Conservation (phyloP, 1,139 yeast species). For the Zhuliangozyma parablackwelliae region DNA sequence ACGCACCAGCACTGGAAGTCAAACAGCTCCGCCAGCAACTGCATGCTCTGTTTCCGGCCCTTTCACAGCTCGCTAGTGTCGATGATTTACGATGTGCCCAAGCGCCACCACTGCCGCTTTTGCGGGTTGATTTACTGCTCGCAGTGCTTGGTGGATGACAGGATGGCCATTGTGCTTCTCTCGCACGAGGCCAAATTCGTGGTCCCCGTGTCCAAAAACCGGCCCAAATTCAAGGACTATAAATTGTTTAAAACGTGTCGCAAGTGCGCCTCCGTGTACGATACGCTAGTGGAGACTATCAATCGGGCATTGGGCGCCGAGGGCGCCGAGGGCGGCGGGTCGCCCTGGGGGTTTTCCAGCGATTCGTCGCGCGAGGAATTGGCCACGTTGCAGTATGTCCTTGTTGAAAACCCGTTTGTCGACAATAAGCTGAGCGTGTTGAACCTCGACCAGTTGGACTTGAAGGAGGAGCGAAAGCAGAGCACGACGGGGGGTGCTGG, state of each 20-base stretch:
- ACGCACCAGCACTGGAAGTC: constrained; percentile 43
- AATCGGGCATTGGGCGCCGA: constrained; percentile 11
- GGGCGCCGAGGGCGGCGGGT: neutral
- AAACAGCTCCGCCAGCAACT: constrained; percentile 31
- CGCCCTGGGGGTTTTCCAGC: constrained; percentile 1
- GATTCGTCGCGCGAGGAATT: constrained; percentile 2
- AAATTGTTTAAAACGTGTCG: constrained; percentile 35
- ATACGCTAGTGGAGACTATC: constrained; percentile 23
- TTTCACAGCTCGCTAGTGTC: constrained; percentile 26
- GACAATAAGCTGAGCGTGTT: constrained; percentile 3
- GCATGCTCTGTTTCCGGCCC: constrained; percentile 38
- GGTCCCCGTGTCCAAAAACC: constrained; percentile 28
- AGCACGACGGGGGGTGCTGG: constrained; percentile 6
- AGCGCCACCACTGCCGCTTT: constrained; percentile 42
- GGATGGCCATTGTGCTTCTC: constrained; percentile 21
- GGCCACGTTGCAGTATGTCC: constrained; percentile 23
- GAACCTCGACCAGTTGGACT: neutral
- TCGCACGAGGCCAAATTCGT: constrained; percentile 35
- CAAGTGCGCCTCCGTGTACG: constrained; percentile 33
- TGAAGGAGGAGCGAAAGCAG: neutral
- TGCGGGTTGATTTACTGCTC: constrained; percentile 40
- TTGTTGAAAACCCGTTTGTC: constrained; percentile 38
- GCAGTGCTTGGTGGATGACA: constrained; percentile 25
- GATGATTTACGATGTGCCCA: constrained; percentile 7
- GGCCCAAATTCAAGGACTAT: constrained; percentile 11